Evolutionary conservation across 2,329 filamentous ascomycete genomes (phyloP), one percentile per base, ranked within the genome.

Genomic region (Hypoxylon sp.): DNA sequence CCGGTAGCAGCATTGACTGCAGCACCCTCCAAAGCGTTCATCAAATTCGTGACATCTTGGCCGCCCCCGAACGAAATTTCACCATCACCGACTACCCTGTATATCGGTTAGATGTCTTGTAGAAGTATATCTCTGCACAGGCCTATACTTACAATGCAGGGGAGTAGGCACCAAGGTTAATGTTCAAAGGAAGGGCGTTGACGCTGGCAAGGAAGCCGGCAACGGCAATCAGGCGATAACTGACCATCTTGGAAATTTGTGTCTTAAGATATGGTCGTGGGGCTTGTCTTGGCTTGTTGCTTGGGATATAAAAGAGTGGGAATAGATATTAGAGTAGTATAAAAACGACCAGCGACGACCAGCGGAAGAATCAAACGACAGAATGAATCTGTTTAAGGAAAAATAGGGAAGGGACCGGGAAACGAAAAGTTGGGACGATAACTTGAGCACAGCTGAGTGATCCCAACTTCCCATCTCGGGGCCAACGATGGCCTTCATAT

Each of bases 1-100:
- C 71, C 73, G n/a, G 74, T 68, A 5, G 76, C 77, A 49, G 73
- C 75, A 35, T 73, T 77, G 33, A 79, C 72, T 44, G 83, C 83
- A 35, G 83, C 84, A 59, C 84, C 83, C 75, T 85, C 81, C 70
- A 83, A 79, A 46, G 81, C 82, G 68, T 79, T 84, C 77, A 85
- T 81, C 61, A 85, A 74, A 59, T 73, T 79, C 50, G 82, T 79
- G 33, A 85, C 83, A 74, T 84, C 83, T 75, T 81, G 77, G 61
- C 78, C 79, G 66, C 83, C 82, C 71, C 82, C 76, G 61, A 77
- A 78, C 31, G 75, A 77, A 50, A 77, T 77, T 70, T 77, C 77
- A 75, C 77, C 77, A 78, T 78, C 77, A 77, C 77, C 77, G 65
- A 80, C 78, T 66, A 80, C 78, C 74, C 76, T 78, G 70, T 74